Evolutionary conservation across 2,329 filamentous ascomycete species (phyloP), one percentile per base, ranked within the genome.

Genomic region (Plectosphaerella sp.): DNA sequence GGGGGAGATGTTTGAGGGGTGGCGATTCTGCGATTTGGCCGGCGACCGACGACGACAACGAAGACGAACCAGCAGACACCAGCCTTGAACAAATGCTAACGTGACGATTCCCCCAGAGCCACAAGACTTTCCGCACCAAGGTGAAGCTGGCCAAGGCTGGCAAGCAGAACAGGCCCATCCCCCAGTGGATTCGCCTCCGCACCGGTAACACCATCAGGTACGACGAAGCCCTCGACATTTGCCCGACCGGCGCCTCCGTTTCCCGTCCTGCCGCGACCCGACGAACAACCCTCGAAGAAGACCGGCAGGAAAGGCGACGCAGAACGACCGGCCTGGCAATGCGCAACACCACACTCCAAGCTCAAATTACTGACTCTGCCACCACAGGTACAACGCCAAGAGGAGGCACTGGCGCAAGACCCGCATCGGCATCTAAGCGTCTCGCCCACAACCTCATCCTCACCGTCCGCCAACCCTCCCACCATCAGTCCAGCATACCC

Each of bases 91-190:
- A 33, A 33, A 18, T 18, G 41, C 41, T 43, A 43, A 43, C 41
- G n/a, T 50, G 8, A 16, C 14, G 9, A 15, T 14, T 22, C 22
- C 8, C 50, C 73, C 76, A 97, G 93, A 93, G 88, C 88, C 91
- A 99, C 84, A 99, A 99, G 88, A 90, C 92, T 75, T 99, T 99
- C 91, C 89, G 92, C 77, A 97, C 92, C 80, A 99, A 99, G 92
- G 89, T 95, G 80, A 99, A 99, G 94, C 91, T 99, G 83, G 94
- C 94, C 75, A 97, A 93, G 86, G 94, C 94, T 75, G 93, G 97
- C 86, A 97, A 96, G 87, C 93, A 97, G 85, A 99, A 99, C 88
- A 89, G 94, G 76, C 94, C 94, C 68, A 97, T 99, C 76, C 94
- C 94, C 64, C 94, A 99, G 85, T 99, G 94, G 94, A 97, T 99